Base-by-base conservation (phyloP, 345 rosid species). In the Syzygium jambos region DNA sequence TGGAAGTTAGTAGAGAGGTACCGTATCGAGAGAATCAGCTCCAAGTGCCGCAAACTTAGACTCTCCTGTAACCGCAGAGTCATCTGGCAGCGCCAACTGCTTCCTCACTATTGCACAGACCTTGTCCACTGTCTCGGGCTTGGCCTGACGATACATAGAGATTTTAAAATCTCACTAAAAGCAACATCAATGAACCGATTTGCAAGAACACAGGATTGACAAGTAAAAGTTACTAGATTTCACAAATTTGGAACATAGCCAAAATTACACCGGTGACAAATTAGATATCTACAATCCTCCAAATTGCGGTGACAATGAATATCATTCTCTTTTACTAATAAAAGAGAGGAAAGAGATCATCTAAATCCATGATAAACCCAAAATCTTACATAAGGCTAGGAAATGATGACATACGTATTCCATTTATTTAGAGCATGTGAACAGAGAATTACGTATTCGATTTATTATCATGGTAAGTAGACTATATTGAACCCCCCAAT, bases 1-100 rank as follows among this genome's bases (percentile, higher is more conserved):
- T n/a, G 6, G 27, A 34, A 80, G 54, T 52, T 87, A 55, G 38
- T 78, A 41, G 23, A 53, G 85, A 29, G 10, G 82, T 89, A 89
- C 93, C 82, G 92, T 90, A 51, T 92, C 93, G 14, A 90, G 90
- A 86, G 91, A 89, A 85, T 90, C 92, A 73, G 92, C 91, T 63
- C 91, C 92, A 52, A 90, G 91, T n/a, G 89, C 86, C 46, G 86
- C 63, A 55, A 92, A 92, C 65, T 89, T 90, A 19, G 90, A 92
- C 43, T 88, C 90, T 29, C 91, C 91, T 13, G 87, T 86, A 27
- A 91, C 88, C 3, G 61, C 63, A 86, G 88, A 23, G 19, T 86
- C 91, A 51, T 78, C 87, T 15, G 92, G 52, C 53, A 91, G 46
- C 21, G 91, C 93, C 87, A 91, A 49, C 85, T 92, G 90, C 87